phyloP scores from a whole-genome alignment of 768 basidiomycete genomes.

The Hericium alpestre region DNA sequence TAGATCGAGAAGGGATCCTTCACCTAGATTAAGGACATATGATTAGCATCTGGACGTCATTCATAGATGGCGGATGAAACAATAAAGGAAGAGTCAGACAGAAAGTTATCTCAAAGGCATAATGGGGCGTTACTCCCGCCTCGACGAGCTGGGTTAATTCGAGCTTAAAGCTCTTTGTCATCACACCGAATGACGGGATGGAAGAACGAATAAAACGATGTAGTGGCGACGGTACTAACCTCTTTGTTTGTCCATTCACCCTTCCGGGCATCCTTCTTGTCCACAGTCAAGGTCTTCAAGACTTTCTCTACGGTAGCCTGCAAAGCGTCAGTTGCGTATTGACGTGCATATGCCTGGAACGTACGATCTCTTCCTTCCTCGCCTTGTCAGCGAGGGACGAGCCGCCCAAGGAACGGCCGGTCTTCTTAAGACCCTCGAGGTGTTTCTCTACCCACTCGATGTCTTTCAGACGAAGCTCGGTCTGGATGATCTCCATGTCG shows the following conservation, averaged over 20 bases:
- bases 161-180: constrained; percentile 79
- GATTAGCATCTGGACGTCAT: no score
- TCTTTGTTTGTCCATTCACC: constrained; percentile 94
- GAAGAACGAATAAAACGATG: not conserved
- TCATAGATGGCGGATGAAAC: no score
- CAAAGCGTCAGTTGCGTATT: not conserved
- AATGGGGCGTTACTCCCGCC: constrained; percentile 84
- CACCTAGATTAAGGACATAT: no score
- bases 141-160: constrained; percentile 93
- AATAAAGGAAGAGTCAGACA: no score
- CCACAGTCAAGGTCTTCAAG: constrained; percentile 63
- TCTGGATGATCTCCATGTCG: constrained; percentile 97
- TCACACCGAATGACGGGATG: constrained; percentile 22
- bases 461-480: constrained; percentile 90
- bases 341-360: constrained; percentile 17
- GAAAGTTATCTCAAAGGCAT: constrained; percentile 51
- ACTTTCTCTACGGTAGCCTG: constrained; percentile 84
- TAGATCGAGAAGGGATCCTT: no score
- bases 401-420: constrained; percentile 59
- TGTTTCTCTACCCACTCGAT: constrained; percentile 98
- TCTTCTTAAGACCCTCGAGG: constrained; percentile 68
- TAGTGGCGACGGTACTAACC: constrained; percentile 38
- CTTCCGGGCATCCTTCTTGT: constrained; percentile 86
- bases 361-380: constrained; percentile 89
- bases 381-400: constrained; percentile 85